A percentile compares a stretch with the other conserved stretches of the same genome.
These are phyloP conservation scores for Physcia stellaris DNA, from an alignment of 495 filamentous ascomycete species.

Conservation along the genomic window DNA sequence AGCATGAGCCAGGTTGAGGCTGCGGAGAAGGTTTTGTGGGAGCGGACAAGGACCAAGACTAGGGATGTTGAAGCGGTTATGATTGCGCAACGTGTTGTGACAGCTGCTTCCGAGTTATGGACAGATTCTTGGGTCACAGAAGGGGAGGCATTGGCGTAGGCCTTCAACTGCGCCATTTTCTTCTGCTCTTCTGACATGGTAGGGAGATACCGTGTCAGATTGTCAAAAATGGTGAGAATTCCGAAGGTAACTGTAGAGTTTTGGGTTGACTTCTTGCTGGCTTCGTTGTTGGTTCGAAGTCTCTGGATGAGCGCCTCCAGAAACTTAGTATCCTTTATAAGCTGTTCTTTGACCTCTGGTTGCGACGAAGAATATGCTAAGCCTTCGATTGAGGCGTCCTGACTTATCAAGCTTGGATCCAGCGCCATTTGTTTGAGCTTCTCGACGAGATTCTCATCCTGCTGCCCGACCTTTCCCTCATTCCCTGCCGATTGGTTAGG, in stretches of 20 bases:
- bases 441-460: conserved; percentile 44
- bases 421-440: conserved; percentile 69
- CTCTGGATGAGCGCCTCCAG: conserved; percentile 51
- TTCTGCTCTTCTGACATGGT: conserved; percentile 81
- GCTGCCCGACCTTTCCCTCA: conserved; percentile 24
- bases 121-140: conserved; percentile 46
- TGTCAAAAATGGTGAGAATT: conserved; percentile 65
- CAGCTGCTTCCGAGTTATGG: conserved; percentile 58
- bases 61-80: conserved; percentile 60
- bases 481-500: conserved; percentile 17
- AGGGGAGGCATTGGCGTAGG: conserved; percentile 74
- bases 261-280: conserved; percentile 34
- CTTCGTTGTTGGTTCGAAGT: conserved; percentile 30
- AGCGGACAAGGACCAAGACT: conserved; percentile 58
- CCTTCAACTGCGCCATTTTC: conserved; percentile 76
- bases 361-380: conserved; percentile 80
- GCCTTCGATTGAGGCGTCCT: conserved; percentile 71
- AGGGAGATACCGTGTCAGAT: conserved; percentile 72
- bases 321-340: conserved; percentile 52
- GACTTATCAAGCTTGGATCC: conserved; percentile 38
- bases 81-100: conserved; percentile 56
- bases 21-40: conserved; percentile 50
- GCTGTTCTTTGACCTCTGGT: conserved; percentile 65
- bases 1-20: conserved; percentile 53
- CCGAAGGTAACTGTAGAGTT: conserved; percentile 63